Evolutionary conservation across 371 early-diverging fungal species (phyloP).

Genomic region (Capillidium heterosporum): DNA sequence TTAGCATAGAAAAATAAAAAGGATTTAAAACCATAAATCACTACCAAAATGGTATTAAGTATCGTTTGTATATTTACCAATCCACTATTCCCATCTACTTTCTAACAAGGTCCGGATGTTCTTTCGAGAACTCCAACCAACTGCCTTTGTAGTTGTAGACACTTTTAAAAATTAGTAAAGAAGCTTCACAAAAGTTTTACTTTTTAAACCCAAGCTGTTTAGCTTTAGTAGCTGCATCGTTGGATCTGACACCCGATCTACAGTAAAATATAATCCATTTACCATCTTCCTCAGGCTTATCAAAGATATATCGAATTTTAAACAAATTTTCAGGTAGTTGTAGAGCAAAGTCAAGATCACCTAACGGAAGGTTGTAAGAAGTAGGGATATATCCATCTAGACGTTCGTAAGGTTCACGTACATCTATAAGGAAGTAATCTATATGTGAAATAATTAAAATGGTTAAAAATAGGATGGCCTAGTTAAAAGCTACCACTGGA

Average conservation of each 20-base stretch:
- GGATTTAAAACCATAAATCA: no score
- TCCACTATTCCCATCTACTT: no score
- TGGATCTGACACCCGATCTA: constrained; percentile 25
- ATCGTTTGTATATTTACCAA: no score
- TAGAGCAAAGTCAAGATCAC: constrained; percentile 23
- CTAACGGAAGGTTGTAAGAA: constrained; percentile 25
- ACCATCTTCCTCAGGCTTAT: constrained; percentile 11
- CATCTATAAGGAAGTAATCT: constrained; percentile 24
- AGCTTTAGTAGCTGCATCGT: constrained; percentile 22
- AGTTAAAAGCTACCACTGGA: no score
- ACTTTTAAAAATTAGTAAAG: neutral
- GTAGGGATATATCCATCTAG: constrained; percentile 29
- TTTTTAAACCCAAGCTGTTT: constrained; percentile 9
- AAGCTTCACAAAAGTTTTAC: neutral
- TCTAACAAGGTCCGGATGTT: neutral
- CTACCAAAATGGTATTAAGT: no score
- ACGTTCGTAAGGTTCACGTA: constrained; percentile 26
- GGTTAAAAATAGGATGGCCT: no score
- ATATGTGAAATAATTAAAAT: no score
- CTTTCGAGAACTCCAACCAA: constrained; percentile 24
- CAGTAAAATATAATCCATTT: constrained; percentile 30
- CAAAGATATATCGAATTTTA: constrained; percentile 13
- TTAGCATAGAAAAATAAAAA: no score
- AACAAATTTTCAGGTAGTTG: constrained; percentile 19
- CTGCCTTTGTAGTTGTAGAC: constrained; percentile 31